A percentile compares a stretch with the other conserved stretches of the same genome.
These are phyloP conservation scores for Chlorociboria aeruginascens DNA, from an alignment of 495 filamentous ascomycete genomes.

Conservation along the genomic window DNA sequence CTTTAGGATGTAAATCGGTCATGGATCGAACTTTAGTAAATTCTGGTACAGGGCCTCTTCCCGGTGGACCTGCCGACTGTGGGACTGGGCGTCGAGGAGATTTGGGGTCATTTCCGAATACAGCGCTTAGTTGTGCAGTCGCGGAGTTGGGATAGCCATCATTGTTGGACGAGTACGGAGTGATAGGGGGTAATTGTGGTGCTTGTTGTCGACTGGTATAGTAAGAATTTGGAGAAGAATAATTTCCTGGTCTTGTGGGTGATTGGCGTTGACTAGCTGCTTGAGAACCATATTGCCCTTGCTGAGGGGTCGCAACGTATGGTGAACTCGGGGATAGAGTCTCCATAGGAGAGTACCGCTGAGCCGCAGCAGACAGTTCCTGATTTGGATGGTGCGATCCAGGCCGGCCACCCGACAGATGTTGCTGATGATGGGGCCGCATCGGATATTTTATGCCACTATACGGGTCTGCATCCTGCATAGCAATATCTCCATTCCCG, in stretches of 20 bases:
- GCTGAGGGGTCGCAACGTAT: slow-evolving; percentile 27
- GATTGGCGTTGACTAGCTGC: slow-evolving; percentile 27
- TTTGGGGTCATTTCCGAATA: slow-evolving; percentile 62
- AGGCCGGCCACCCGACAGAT: slow-evolving; percentile 33
- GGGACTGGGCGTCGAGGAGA: slow-evolving; percentile 50
- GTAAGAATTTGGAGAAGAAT: slow-evolving; percentile 36
- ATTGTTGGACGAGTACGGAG: slow-evolving; percentile 47
- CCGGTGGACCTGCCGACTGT: slow-evolving; percentile 32
- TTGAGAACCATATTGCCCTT: slow-evolving; percentile 25
- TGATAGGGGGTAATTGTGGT: slow-evolving; percentile 57
- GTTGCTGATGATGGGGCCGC: slow-evolving; percentile 52
- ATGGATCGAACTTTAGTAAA: slow-evolving; percentile 65
- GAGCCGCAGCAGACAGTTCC: slow-evolving; percentile 62
- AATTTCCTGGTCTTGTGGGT: slow-evolving; percentile 33
- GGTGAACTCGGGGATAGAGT: slow-evolving; percentile 47
- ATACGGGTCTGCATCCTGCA: slow-evolving; percentile 88
- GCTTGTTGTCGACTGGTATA: slow-evolving; percentile 32
- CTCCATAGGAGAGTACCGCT: slow-evolving; percentile 94
- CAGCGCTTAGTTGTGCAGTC: slow-evolving; percentile 53
- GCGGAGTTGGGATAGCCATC: slow-evolving; percentile 55
- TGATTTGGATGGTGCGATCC: slow-evolving; percentile 44
- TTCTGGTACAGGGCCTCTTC: slow-evolving; percentile 71
- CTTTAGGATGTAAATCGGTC: slow-evolving; percentile 66
- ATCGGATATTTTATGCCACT: slow-evolving; percentile 70
- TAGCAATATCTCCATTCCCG: slow-evolving; percentile 72